Conservation (phyloP, 129 eudicot genomes). For the Silybum marianum region DNA sequence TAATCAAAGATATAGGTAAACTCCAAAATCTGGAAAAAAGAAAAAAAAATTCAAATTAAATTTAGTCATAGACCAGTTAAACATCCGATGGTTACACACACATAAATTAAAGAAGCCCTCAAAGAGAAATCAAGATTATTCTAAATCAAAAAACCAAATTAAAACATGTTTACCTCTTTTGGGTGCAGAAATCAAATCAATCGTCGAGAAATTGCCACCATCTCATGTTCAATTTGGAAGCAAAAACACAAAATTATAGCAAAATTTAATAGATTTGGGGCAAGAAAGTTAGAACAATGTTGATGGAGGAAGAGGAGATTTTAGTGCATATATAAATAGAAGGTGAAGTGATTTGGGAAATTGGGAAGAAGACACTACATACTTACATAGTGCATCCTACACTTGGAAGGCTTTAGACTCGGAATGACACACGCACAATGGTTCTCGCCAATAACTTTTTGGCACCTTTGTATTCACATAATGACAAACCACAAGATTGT, state of each 20-base stretch:
- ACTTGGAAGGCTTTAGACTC: conserved; percentile 18
- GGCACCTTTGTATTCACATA: conserved; percentile 5
- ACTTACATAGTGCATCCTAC: background rate
- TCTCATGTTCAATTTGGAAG: background rate
- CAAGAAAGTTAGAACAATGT: background rate
- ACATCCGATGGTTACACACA: background rate
- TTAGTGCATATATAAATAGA: conserved; percentile 15
- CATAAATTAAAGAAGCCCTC: background rate
- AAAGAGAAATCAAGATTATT: background rate
- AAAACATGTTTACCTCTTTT: conserved; percentile 3
- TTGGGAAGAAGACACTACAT: background rate
- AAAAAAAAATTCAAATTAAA: background rate
- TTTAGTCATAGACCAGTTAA: background rate
- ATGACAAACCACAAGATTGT: too few relatives aligned
- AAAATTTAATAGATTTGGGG: background rate
- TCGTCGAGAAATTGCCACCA: background rate
- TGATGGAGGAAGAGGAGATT: conserved; percentile 1
- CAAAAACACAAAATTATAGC: background rate
- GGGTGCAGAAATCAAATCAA: conserved; percentile 4
- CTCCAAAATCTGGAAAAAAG: background rate
- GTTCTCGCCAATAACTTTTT: conserved; percentile 19
- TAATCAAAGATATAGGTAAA: background rate
- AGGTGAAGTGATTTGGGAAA: conserved; percentile 13
- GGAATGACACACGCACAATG: conserved; percentile 14
- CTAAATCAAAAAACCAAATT: background rate